These are phyloP conservation scores for Sistotremastrum niveocremeum DNA, from an alignment of 768 basidiomycete genomes.

Conservation along the genomic window DNA sequence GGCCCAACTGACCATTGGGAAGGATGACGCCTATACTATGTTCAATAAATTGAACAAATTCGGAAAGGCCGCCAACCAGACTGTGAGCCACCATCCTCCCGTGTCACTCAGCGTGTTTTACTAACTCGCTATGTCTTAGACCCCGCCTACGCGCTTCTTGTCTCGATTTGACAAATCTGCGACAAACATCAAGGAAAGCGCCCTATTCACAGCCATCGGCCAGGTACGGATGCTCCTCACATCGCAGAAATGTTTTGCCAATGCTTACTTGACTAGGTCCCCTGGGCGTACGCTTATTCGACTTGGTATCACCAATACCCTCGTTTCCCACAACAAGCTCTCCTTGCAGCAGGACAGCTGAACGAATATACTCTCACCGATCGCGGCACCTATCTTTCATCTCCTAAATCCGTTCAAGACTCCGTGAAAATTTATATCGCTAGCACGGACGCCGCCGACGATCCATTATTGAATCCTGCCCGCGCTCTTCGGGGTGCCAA, in stretches of 20 bases:
- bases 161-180: slow-evolving; percentile 46
- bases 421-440: slow-evolving; percentile 26
- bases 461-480: slow-evolving; percentile 36
- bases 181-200: slow-evolving; percentile 44
- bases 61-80: too few relatives aligned
- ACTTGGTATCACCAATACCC: slow-evolving; percentile 50
- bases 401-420: slow-evolving; percentile 18
- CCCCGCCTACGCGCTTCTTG: slow-evolving; percentile 32
- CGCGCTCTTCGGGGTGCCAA: slow-evolving; percentile 26
- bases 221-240: slow-evolving; percentile 19
- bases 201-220: slow-evolving; percentile 34
- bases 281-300: slow-evolving; percentile 38
- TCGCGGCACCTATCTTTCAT: slow-evolving; percentile 35
- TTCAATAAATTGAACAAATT: slow-evolving; percentile 27
- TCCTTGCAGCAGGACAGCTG: slow-evolving; percentile 32
- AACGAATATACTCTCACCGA: slow-evolving; percentile 43
- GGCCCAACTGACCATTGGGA: slow-evolving; percentile 19
- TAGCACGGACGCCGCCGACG: slow-evolving; percentile 24
- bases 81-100: too few relatives aligned
- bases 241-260: not conserved
- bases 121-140: too few relatives aligned
- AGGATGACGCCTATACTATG: slow-evolving; percentile 25
- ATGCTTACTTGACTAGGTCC: slow-evolving; percentile 23
- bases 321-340: slow-evolving; percentile 35
- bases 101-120: too few relatives aligned